phyloP scores from a whole-genome alignment of 164 flowering plant species.

The Umbilicus rupestris region DNA sequence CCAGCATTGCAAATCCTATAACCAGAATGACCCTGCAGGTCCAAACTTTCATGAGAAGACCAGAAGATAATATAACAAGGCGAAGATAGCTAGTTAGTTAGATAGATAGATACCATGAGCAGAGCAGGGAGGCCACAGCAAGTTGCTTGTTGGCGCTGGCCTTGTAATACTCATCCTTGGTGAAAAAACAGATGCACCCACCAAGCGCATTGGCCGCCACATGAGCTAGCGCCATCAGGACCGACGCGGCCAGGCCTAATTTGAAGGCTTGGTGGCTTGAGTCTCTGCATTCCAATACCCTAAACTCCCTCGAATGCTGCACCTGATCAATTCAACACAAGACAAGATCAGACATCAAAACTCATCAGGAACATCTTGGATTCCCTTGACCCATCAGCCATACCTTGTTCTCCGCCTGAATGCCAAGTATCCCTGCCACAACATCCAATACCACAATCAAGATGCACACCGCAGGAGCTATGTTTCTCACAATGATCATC shows the following conservation, averaged over 20 bases:
- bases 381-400: neutral
- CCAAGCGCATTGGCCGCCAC: slow-evolving; percentile 59
- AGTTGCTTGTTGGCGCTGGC: slow-evolving; percentile 54
- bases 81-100: slow-evolving; percentile 17
- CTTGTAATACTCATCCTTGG: slow-evolving; percentile 44
- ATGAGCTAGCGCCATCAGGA: slow-evolving; percentile 52
- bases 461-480: slow-evolving; percentile 32
- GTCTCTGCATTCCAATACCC: slow-evolving; percentile 72
- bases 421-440: slow-evolving; percentile 40
- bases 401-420: slow-evolving; percentile 48
- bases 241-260: slow-evolving; percentile 64
- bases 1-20: slow-evolving; percentile 32
- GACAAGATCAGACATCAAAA: neutral
- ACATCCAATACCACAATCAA: slow-evolving; percentile 37
- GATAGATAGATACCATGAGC: slow-evolving; percentile 47
- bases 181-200: slow-evolving; percentile 58
- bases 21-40: slow-evolving; percentile 21
- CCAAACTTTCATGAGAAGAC: slow-evolving; percentile 23
- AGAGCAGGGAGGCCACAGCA: slow-evolving; percentile 45
- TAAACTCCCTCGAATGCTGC: slow-evolving; percentile 52
- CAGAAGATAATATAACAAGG: too few species aligned
- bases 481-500: slow-evolving; percentile 17
- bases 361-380: neutral
- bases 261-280: slow-evolving; percentile 68
- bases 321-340: slow-evolving; percentile 30